Evolutionary conservation across 2,329 filamentous ascomycete species (phyloP).

Genomic region (Neonectria magnoliae): DNA sequence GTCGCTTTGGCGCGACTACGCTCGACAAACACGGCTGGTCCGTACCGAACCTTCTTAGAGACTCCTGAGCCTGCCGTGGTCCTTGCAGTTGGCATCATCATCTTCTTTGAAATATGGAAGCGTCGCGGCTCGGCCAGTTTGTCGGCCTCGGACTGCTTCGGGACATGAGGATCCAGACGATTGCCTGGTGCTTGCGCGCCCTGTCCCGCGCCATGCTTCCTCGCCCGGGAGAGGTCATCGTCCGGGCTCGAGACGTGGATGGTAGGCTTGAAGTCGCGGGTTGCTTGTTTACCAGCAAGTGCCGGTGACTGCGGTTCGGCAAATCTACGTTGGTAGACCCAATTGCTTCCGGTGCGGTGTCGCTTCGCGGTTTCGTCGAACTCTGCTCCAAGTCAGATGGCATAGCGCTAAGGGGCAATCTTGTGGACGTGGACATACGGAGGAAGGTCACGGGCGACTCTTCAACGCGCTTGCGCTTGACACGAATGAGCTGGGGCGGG

Average conservation of each 20-base stretch:
- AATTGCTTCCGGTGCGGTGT: slow-evolving; percentile 60
- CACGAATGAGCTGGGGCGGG: slow-evolving; percentile 67
- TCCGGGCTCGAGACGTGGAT: slow-evolving; percentile 60
- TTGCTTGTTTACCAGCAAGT: slow-evolving; percentile 33
- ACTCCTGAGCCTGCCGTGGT: slow-evolving; percentile 42
- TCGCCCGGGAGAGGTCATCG: slow-evolving; percentile 37
- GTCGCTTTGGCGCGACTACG: slow-evolving; percentile 54
- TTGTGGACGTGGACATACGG: slow-evolving; percentile 51
- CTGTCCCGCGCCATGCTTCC: slow-evolving; percentile 22
- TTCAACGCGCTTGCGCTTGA: slow-evolving; percentile 69
- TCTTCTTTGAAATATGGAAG: slow-evolving; percentile 65
- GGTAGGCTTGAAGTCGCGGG: slow-evolving; percentile 48
- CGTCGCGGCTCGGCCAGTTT: slow-evolving; percentile 54
- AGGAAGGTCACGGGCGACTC: slow-evolving; percentile 65
- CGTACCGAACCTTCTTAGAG: slow-evolving; percentile 54
- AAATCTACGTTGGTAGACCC: slow-evolving; percentile 66
- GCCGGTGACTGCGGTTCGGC: slow-evolving; percentile 42
- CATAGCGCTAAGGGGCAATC: slow-evolving; percentile 10
- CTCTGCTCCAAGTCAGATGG: slow-evolving; percentile 49
- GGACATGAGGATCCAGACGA: slow-evolving; percentile 22
- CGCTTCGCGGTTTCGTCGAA: slow-evolving; percentile 64
- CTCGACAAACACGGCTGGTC: slow-evolving; percentile 66
- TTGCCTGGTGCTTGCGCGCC: neutral
- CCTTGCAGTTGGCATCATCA: slow-evolving; percentile 47
- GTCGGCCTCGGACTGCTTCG: slow-evolving; percentile 18